A percentile compares a stretch with the other conserved stretches of the same genome.
Evolutionary conservation across 139 green algal genomes (phyloP).

Genomic region (Raphidocelis subcapitata): DNA sequence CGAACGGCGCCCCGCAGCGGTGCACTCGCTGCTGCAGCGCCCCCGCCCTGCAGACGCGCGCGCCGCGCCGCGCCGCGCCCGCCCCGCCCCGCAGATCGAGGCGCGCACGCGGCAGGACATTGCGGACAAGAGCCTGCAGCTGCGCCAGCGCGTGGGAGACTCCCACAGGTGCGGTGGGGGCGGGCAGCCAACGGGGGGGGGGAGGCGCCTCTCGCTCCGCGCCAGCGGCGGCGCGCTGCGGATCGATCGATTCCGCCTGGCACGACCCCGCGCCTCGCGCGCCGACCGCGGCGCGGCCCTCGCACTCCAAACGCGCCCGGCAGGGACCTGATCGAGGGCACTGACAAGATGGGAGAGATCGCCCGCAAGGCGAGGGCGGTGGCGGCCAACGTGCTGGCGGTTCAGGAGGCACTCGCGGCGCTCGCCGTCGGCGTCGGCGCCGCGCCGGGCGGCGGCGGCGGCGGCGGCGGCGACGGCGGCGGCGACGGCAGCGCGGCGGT

Average conservation of each 20-base stretch:
- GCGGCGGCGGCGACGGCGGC: too few relatives aligned
- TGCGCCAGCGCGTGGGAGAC: background rate
- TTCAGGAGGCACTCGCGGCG: conserved; percentile 49
- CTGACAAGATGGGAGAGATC: conserved; percentile 90
- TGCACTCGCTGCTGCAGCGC: background rate
- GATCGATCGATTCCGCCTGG: too few relatives aligned
- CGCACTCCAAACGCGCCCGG: background rate
- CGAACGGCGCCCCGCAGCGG: background rate
- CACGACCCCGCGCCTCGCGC: too few relatives aligned
- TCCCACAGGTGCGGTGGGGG: background rate
- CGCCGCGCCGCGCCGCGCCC: background rate
- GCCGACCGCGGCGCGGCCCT: too few relatives aligned
- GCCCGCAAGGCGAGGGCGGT: conserved; percentile 59
- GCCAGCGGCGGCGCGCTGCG: too few relatives aligned
- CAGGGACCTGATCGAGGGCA: conserved; percentile 91
- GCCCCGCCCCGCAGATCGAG: background rate
- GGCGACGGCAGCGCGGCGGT: conserved; percentile 5
- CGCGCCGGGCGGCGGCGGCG: too few relatives aligned
- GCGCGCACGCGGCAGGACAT: background rate
- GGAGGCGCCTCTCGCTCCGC: too few relatives aligned
- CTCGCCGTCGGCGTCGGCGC: too few relatives aligned
- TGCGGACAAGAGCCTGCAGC: background rate
- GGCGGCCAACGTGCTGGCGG: conserved; percentile 48
- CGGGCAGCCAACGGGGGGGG: too few relatives aligned
- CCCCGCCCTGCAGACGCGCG: background rate